A percentile compares a stretch with the other conserved stretches of the same genome.
phyloP scores from a whole-genome alignment of 2,329 filamentous ascomycete genomes.

The Exophiala oligosperma region DNA sequence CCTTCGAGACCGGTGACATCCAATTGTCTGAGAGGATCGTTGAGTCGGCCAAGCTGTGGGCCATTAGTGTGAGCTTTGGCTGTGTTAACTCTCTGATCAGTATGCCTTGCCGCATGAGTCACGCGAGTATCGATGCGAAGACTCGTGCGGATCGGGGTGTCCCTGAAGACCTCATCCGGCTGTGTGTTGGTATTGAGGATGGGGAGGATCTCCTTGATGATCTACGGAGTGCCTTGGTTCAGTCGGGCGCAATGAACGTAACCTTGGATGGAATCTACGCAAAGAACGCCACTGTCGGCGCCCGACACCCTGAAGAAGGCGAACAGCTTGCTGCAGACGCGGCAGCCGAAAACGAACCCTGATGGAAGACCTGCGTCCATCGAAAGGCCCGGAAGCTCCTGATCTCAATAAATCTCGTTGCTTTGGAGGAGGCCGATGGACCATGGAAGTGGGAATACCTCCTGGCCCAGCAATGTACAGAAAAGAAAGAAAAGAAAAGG shows the following conservation, averaged over 20 bases:
- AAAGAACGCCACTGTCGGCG: slow-evolving; percentile 24
- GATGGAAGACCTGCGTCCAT: background rate
- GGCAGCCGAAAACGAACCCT: slow-evolving; percentile 28
- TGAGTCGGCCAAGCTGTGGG: slow-evolving; percentile 86
- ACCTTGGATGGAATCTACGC: slow-evolving; percentile 81
- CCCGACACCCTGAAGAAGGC: slow-evolving; percentile 22
- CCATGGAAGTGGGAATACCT: too few species aligned
- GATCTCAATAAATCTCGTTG: too few species aligned
- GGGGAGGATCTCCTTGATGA: slow-evolving; percentile 89
- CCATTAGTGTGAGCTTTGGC: slow-evolving; percentile 95
- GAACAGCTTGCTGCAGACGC: slow-evolving; percentile 25
- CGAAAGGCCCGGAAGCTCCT: too few species aligned
- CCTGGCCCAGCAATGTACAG: background rate
- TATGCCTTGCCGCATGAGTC: slow-evolving; percentile 99
- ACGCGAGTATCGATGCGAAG: slow-evolving; percentile 96
- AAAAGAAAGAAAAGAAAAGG: background rate
- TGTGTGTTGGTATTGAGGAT: slow-evolving; percentile 97
- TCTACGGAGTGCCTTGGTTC: slow-evolving; percentile 82
- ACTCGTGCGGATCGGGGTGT: slow-evolving; percentile 84
- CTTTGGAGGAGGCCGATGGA: too few species aligned
- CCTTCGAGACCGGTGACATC: slow-evolving; percentile 91
- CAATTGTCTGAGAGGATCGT: slow-evolving; percentile 87
- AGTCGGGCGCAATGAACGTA: slow-evolving; percentile 89
- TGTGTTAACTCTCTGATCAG: slow-evolving; percentile 98
- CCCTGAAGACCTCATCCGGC: slow-evolving; percentile 92